Base-by-base conservation (phyloP, 179 eudicot genomes). In the Gypsophila paniculata region DNA sequence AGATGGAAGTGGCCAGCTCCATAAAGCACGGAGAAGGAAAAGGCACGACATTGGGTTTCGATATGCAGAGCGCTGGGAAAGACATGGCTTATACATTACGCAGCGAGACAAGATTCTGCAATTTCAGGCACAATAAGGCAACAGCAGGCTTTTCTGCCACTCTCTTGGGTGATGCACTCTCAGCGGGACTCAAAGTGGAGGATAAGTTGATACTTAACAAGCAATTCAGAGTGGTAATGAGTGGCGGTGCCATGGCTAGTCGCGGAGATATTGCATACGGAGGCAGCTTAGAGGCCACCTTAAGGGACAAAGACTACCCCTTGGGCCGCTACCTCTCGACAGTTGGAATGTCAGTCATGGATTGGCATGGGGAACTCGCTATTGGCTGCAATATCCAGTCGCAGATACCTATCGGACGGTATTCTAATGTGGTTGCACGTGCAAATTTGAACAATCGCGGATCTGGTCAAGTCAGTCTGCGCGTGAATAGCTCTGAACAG, bases 311-410 rank as follows among this genome's bases (percentile, higher is more conserved):
- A 79, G 99, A 91, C 75, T 81, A 88, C 69, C 99, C 99, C 21
- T 59, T 95, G 72, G 93, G 97, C 29, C 92, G 91, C 26, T 88
- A 79, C 48, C 83, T 90, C 32, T 76, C 97, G 26, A 84, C 93
- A 54, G 72, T 90, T 49, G 93, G 96, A 19, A 81, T 95, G 7
- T 95, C 97, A 1, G 78, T 90, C 32, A 88, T 95, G 96, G 93
- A 95, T 76, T 92, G 93, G 93, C 97, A 90, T 69, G 99, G 99
- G 29, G 97, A 95, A 81, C 89, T 87, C 66, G 97, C 96, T 66
- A 68, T 89, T 22, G 99, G 99, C n/a, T 83, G 90, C 82, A 91
- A 95, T 77, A 17, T 87, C 62, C 96, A 92, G 75, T 78, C 87
- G 5, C 97, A 92, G 85, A 84, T 95, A 22, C 96, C 99, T 21